These are phyloP conservation scores for Zymoseptoria pseudotritici DNA, from an alignment of 2,329 filamentous ascomycete genomes.

Conservation along the genomic window DNA sequence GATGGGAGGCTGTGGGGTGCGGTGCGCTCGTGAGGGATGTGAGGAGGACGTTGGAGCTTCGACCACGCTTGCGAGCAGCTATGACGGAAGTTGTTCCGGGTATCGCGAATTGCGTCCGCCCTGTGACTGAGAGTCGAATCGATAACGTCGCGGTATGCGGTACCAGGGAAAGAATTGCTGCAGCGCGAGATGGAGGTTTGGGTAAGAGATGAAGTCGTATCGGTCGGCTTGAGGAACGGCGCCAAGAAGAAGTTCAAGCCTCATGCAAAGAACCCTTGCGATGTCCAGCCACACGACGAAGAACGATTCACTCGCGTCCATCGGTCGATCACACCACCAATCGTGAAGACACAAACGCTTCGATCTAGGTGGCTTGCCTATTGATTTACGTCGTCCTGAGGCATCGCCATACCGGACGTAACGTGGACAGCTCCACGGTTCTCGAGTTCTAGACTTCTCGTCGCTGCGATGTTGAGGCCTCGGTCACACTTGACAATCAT, in stretches of 20 bases:
- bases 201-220: background rate
- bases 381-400: too few relatives aligned
- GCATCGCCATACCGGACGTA: too few relatives aligned
- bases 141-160: background rate
- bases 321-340: too few relatives aligned
- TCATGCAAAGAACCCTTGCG: background rate
- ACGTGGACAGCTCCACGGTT: too few relatives aligned
- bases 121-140: background rate
- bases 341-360: too few relatives aligned
- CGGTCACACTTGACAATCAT: background rate
- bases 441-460: background rate
- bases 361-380: too few relatives aligned
- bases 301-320: too few relatives aligned
- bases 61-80: background rate
- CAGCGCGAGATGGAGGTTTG: constrained; percentile 1
- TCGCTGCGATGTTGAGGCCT: background rate
- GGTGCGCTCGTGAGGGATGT: constrained; percentile 1
- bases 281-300: background rate
- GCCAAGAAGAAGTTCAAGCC: too few relatives aligned
- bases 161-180: background rate
- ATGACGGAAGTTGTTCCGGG: background rate
- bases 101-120: background rate
- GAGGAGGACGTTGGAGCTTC: background rate
- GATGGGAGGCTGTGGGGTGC: background rate
- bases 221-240: background rate